Percentiles rank a stretch among this genome's conserved stretches.
Conservation (phyloP, 139 green algal species). For the Nannochloris sp. region DNA sequence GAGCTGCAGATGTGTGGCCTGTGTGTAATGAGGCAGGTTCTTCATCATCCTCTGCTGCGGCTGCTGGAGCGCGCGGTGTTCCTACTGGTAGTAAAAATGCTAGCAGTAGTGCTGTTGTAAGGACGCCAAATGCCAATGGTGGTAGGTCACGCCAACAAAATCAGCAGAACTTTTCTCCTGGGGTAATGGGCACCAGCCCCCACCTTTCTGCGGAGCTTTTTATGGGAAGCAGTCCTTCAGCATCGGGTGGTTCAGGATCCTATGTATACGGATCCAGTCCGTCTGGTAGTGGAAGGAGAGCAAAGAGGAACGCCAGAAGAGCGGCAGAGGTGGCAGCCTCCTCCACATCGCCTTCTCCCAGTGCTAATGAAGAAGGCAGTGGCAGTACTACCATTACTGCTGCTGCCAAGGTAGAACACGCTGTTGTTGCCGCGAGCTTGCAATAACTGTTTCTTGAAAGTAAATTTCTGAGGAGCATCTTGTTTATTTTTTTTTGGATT, state of each 20-base stretch:
- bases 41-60: not conserved
- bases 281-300: slow-evolving; percentile 20
- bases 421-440: not conserved
- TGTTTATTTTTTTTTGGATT: not conserved
- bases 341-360: not conserved
- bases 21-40: not conserved
- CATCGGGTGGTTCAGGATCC: not conserved
- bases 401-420: not conserved
- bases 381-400: not conserved
- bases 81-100: not conserved
- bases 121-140: slow-evolving; percentile 6
- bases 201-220: not conserved
- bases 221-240: slow-evolving; percentile 6
- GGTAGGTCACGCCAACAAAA: not conserved
- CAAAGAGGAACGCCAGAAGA: slow-evolving; percentile 30
- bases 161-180: not conserved
- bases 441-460: not conserved
- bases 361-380: not conserved
- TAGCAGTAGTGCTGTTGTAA: not conserved
- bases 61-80: not conserved
- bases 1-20: not conserved
- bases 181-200: not conserved
- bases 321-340: slow-evolving; percentile 1
- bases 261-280: slow-evolving; percentile 15
- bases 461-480: not conserved